Evolutionary conservation across 768 basidiomycete genomes (phyloP), one percentile per base, ranked within the genome.

Genomic region (Lenzites betulinus): DNA sequence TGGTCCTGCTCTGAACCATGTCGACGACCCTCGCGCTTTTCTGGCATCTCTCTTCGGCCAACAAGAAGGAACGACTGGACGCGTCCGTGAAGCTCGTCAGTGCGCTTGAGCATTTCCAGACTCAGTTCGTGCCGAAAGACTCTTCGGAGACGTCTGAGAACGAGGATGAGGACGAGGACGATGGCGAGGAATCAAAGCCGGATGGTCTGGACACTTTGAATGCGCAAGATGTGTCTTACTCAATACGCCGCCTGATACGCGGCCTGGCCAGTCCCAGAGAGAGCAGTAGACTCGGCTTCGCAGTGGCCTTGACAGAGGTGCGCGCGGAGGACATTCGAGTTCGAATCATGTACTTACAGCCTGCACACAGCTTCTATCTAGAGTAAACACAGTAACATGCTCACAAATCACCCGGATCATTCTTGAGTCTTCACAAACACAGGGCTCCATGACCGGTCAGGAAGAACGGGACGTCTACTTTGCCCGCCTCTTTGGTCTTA

Each of bases 281-380:
- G 72, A 93, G 92, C 72, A 96, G 94, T 73, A 77, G 96, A 65
- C 77, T 98, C 38, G 96, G 96, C 18, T 99, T 98, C 71, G 93
- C 95, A 9, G 96, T 99, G 44, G 94, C 95, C 33, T 78, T 99
- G 65, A 94, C 96, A 0, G 95, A 97, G 81, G 95, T 96, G 69
- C 50, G 53, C 66, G 43, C 48, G 22, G 26, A 7, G 58, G 33
- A 41, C 36, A 26, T 42, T n/a, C 54, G 26, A 47, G 36, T 51
- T 42, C 51, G 56, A 25, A 16, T 54, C 60, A 61, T 12, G 63
- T 36, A 23, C 55, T 57, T 4, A 57, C 12, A 11, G 1, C 41
- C 60, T n/a, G 51, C 41, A 20, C 26, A 18, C 56, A 97, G 95
- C 79, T 97, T 12, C 76, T 97, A 35, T 87, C 89, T 35, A 81